Evolutionary conservation across 805 yeast species (phyloP).

Genomic region (Nakazawaea peltata): DNA sequence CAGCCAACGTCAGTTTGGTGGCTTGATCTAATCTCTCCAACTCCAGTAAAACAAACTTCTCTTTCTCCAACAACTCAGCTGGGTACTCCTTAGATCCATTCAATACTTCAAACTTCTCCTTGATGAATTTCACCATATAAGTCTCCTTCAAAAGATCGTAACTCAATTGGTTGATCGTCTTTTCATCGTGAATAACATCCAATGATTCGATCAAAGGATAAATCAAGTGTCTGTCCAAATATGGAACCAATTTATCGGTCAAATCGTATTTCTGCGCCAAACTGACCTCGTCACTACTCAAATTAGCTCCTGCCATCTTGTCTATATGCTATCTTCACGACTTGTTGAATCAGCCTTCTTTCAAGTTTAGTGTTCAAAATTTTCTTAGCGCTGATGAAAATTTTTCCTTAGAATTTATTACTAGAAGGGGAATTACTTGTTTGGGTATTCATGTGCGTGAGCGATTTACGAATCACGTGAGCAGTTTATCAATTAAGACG

Average conservation of each 20-base stretch:
- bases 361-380: too few relatives aligned
- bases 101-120: conserved; percentile 33
- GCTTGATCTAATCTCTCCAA: conserved; percentile 29
- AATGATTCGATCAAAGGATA: conserved; percentile 44
- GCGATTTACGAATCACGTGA: too few relatives aligned
- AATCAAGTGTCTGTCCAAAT: conserved; percentile 53
- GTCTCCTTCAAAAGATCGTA: conserved; percentile 50
- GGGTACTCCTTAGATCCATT: conserved; percentile 33
- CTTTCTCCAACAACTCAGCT: conserved; percentile 30
- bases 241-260: conserved; percentile 45
- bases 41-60: conserved; percentile 29
- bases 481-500: too few relatives aligned
- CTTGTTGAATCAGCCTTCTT: too few relatives aligned
- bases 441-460: too few relatives aligned
- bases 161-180: conserved; percentile 36
- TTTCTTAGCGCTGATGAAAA: too few relatives aligned
- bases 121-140: conserved; percentile 43
- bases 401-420: not conserved
- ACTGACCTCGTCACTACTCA: conserved; percentile 22
- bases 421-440: too few relatives aligned
- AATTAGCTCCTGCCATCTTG: too few relatives aligned
- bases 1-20: conserved; percentile 36
- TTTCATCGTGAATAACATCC: conserved; percentile 34
- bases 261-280: conserved; percentile 44
- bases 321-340: too few relatives aligned